Percentiles rank a stretch among this genome's conserved stretches.
Evolutionary conservation across 2,329 filamentous ascomycete genomes (phyloP).

Genomic region (Aureobasidium sp.): DNA sequence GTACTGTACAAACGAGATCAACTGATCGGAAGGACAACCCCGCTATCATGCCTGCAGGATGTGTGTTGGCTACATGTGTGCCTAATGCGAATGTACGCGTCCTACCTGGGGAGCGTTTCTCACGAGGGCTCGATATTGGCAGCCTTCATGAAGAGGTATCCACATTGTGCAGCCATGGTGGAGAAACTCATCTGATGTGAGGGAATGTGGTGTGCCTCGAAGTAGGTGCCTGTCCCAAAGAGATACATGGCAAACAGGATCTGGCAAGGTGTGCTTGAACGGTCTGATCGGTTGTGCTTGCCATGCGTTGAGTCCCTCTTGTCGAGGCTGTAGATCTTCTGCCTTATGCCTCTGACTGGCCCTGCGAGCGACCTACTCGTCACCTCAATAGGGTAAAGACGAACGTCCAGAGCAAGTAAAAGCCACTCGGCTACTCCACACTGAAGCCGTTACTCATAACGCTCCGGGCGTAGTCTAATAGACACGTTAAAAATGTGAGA

Average conservation of each 20-base stretch:
- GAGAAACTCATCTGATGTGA: not conserved
- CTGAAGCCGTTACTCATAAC: not conserved
- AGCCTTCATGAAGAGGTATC: not conserved
- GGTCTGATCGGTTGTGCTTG: not conserved
- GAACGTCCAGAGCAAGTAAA: not conserved
- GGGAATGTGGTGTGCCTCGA: not conserved
- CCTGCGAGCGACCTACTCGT: not conserved
- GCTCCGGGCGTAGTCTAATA: constrained; percentile 10
- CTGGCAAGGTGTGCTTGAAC: not conserved
- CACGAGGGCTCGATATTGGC: not conserved
- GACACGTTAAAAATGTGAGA: constrained; percentile 14
- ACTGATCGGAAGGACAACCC: not conserved
- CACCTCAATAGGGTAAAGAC: not conserved
- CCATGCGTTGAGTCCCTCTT: not conserved
- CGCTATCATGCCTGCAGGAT: not conserved
- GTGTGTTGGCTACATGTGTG: not conserved
- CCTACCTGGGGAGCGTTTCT: not conserved
- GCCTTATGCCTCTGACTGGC: not conserved
- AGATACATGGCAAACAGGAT: constrained; percentile 4
- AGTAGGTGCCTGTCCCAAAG: constrained; percentile 2
- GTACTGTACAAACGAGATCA: not conserved
- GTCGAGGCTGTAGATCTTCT: not conserved
- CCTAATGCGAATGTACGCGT: not conserved
- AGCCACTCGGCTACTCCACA: constrained; percentile 11
- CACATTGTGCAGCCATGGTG: not conserved